Percentiles rank a stretch among this genome's conserved stretches.
These are phyloP conservation scores for Cydonia oblonga DNA, from an alignment of 331 rosid genomes.

Conservation along the genomic window DNA sequence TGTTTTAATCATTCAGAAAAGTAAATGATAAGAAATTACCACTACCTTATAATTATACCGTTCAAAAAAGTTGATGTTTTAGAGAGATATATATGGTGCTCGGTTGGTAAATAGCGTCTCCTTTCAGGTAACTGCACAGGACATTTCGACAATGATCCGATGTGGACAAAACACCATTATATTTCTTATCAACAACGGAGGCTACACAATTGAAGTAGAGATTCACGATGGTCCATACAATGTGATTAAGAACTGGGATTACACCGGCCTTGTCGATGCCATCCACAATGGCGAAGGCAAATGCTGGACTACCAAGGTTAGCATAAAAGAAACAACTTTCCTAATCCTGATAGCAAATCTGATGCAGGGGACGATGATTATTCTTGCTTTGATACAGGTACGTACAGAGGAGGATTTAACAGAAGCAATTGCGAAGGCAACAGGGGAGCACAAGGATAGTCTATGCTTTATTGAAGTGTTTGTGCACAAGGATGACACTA, in stretches of 20 bases:
- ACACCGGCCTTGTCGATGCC: constrained; percentile 67
- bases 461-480: constrained; percentile 64
- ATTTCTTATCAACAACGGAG: constrained; percentile 82
- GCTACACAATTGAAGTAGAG: constrained; percentile 84
- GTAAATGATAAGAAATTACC: no score
- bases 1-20: no score
- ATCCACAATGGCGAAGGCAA: constrained; percentile 79
- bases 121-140: constrained; percentile 75
- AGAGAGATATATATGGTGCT: background rate
- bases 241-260: constrained; percentile 89
- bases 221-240: constrained; percentile 95
- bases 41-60: no score
- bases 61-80: background rate
- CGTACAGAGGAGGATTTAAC: constrained; percentile 57
- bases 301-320: constrained; percentile 87
- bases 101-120: background rate
- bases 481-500: constrained; percentile 76
- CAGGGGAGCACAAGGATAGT: constrained; percentile 41
- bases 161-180: constrained; percentile 64
- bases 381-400: constrained; percentile 27
- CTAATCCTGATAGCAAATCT: background rate
- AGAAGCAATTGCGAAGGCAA: constrained; percentile 53
- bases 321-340: constrained; percentile 5
- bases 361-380: no score
- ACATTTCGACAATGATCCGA: constrained; percentile 80